Base-by-base conservation (phyloP, 164 flowering plant genomes). In the Houttuynia cordata region DNA sequence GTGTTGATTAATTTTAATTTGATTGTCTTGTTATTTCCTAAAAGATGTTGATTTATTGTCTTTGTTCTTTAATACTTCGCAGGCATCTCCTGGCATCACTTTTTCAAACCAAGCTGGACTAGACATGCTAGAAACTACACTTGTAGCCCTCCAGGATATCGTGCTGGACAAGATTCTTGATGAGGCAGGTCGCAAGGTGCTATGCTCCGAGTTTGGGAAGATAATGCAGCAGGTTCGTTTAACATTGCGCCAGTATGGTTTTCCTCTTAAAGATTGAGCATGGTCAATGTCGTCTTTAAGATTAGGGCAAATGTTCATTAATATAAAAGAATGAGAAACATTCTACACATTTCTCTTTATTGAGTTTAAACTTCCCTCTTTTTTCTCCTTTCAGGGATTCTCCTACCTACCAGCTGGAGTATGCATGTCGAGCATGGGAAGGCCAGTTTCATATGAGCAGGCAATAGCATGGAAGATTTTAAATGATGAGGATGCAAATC, bases 101-200 rank as follows among this genome's bases (percentile, higher is more conserved):
- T 88, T 86, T 68, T 85, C 92, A n/a, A 88, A 88, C 67, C 92
- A 88, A 61, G 87, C 88, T 30, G 92, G 96, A 37, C 85, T 88
- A 30, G 87, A 88, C 74, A 88, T 88, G 96, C 83, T 88, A 3
- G 96, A 88, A 74, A 86, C 92, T 14, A 81, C 96, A n/a, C 67
- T 84, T 58, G 78, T 83, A 1, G 85, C 92, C 9, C 80, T 88
- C 39, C 90, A 88, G 63, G 93, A 83, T 64, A 80, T 88, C 19
- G 70, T 79, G 30, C 75, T 88, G 58, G 91, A 86, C 24, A 88
- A 82, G 73, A 80, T 86, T 8, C 81, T 86, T 49, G 88, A 86
- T 57, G 91, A 88, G 56, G 41, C 47, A 12, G 86, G 88, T 39
- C 68, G 72, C 23, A 83, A 83, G 72, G 70, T 72, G 15, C 70